Evolutionary conservation across 2,329 filamentous ascomycete species (phyloP), one percentile per base, ranked within the genome.

Genomic region (Trichoderma sp.): DNA sequence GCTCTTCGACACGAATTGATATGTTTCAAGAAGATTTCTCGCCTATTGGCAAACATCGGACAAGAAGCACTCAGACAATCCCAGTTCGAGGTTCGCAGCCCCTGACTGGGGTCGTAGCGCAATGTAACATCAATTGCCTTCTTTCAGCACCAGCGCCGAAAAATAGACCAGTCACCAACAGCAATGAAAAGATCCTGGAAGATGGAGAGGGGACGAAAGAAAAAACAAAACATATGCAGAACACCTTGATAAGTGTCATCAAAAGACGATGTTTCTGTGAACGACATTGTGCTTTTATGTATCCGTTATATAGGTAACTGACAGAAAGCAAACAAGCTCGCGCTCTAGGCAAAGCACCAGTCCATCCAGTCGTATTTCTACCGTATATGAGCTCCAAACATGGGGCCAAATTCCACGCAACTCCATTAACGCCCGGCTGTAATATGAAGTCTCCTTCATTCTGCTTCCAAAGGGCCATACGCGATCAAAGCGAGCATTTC

Each of bases 381-480:
- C 61, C 51, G 21, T 48, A 57, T 14, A 48, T 64, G 30, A 45
- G 43, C 54, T 50, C 54, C 52, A 57, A 51, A 50, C 30, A 34
- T 51, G 62, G 62, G 45, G 62, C 61, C 26, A 21, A 51, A 50
- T 47, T 55, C 45, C 43, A 43, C 26, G 69, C 39, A 69, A 74
- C 72, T 69, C 72, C 73, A 50, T 57, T 68, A 71, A 74, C 73
- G 72, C 73, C 73, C 66, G 62, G 64, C 72, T 71, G 71, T 73
- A 65, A 71, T 68, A 67, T 71, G 56, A 70, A 69, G 68, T 67
- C 50, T 67, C 68, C 64, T 56, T 69, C 67, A 68, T 69, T 69
- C 68, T 71, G 52, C 54, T 43, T 39, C 19, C 26, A 39, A 45
- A 58, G 39, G 47, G 47, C 47, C 26, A n/a, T 51, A 51, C 44